Conservation (phyloP, 768 basidiomycete species). For the Xanthoconium purpureum region DNA sequence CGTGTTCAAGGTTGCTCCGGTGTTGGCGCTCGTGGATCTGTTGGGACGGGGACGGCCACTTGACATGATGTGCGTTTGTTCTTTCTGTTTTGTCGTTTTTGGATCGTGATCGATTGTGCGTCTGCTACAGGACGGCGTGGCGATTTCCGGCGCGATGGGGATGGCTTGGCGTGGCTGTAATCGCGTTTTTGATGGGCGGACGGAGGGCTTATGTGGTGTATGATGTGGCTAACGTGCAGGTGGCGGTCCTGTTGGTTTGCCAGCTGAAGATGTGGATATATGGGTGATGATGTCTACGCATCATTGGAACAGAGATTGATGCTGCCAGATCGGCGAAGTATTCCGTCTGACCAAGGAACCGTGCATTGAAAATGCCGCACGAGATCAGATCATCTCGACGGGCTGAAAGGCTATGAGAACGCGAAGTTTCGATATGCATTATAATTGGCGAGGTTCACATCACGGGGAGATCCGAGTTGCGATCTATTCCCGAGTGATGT, state of each 20-base stretch:
- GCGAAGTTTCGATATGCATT: no score
- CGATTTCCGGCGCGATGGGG: constrained; percentile 45
- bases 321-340: no score
- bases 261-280: constrained; percentile 6
- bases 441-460: no score
- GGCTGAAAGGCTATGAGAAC: no score
- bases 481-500: background rate
- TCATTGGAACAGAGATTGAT: no score
- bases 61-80: constrained; percentile 36
- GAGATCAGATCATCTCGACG: no score
- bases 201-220: constrained; percentile 63
- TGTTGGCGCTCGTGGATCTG: constrained; percentile 60
- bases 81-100: background rate
- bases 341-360: no score
- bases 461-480: no score
- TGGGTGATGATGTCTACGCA: background rate
- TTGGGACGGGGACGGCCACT: constrained; percentile 51
- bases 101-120: background rate
- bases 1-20: constrained; percentile 61
- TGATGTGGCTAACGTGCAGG: constrained; percentile 49
- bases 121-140: constrained; percentile 6
- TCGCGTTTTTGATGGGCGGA: constrained; percentile 68
- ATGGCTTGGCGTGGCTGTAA: constrained; percentile 45
- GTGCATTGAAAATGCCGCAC: no score
- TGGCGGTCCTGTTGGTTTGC: constrained; percentile 11